Percentiles rank a stretch among this genome's conserved stretches.
Evolutionary conservation across 2,329 filamentous ascomycete species (phyloP).

Genomic region (Colletotrichum chlorophyti): DNA sequence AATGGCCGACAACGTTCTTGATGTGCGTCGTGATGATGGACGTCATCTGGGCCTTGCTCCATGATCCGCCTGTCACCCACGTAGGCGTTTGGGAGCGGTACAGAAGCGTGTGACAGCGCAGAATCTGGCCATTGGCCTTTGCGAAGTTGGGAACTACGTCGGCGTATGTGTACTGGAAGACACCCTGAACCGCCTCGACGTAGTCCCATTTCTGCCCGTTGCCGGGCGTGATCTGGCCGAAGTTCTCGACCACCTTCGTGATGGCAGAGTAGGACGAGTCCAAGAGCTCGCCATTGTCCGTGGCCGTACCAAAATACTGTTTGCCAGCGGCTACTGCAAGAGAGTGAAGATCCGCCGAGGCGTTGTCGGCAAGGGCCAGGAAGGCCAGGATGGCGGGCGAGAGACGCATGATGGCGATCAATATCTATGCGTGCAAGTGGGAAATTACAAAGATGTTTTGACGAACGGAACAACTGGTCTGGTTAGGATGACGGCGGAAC

Average conservation of each 20-base stretch:
- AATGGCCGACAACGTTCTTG: slow-evolving; percentile 48
- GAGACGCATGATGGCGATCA: background rate
- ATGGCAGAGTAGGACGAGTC: slow-evolving; percentile 62
- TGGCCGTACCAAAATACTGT: slow-evolving; percentile 69
- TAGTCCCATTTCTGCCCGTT: slow-evolving; percentile 71
- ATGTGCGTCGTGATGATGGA: slow-evolving; percentile 46
- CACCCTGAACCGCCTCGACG: slow-evolving; percentile 61
- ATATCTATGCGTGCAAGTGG: too few species aligned
- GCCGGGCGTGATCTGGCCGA: slow-evolving; percentile 69
- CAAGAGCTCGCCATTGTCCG: slow-evolving; percentile 61
- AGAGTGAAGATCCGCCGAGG: slow-evolving; percentile 39
- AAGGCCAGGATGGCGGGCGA: background rate
- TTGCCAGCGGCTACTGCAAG: slow-evolving; percentile 34
- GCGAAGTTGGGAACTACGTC: slow-evolving; percentile 53
- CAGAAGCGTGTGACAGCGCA: slow-evolving; percentile 58
- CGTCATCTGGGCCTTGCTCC: slow-evolving; percentile 40
- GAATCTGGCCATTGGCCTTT: slow-evolving; percentile 17
- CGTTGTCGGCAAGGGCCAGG: background rate
- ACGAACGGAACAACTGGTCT: background rate
- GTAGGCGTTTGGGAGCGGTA: slow-evolving; percentile 48
- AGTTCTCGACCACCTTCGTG: slow-evolving; percentile 59
- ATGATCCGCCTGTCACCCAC: slow-evolving; percentile 47
- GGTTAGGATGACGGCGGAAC: background rate
- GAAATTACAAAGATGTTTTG: background rate
- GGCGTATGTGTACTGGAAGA: slow-evolving; percentile 64